phyloP scores from a whole-genome alignment of 495 filamentous ascomycete genomes.

The Xylaria acuta region DNA sequence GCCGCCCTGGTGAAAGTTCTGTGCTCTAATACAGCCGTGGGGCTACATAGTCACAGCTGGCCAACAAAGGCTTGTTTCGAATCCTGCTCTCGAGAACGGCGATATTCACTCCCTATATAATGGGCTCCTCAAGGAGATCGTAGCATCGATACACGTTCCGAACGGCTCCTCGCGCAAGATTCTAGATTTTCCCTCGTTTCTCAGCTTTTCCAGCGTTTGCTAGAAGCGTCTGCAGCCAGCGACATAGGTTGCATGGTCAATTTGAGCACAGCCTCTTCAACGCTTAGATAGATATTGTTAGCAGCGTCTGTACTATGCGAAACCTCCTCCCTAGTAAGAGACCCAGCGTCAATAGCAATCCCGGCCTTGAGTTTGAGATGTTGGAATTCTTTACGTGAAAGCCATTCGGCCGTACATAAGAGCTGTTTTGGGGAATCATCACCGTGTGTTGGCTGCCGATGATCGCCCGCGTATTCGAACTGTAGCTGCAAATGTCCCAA shows the following conservation, averaged over 20 bases:
- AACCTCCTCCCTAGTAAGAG: neutral
- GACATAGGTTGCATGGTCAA: neutral
- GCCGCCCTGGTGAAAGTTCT: no score
- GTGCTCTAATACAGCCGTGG: no score
- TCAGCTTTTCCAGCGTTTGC: neutral
- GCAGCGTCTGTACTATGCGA: neutral
- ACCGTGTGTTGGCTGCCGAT: neutral
- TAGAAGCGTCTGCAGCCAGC: neutral
- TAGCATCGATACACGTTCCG: neutral
- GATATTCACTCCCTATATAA: neutral
- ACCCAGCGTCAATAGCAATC: neutral
- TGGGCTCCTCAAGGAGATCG: neutral
- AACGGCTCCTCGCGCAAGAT: neutral
- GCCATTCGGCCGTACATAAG: constrained; percentile 1
- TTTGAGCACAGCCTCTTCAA: constrained; percentile 2
- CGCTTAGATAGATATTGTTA: constrained; percentile 7
- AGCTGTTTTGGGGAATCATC: neutral
- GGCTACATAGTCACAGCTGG: neutral
- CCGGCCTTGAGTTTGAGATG: neutral
- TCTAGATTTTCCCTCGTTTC: neutral
- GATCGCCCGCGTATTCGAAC: constrained; percentile 34
- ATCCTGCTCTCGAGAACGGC: no score
- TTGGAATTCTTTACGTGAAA: neutral
- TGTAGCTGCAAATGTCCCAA: constrained; percentile 33
- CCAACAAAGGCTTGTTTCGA: neutral